Evolutionary conservation across 805 yeast species (phyloP), one percentile per base, ranked within the genome.

Genomic region (Cyberlindnera meyerae): DNA sequence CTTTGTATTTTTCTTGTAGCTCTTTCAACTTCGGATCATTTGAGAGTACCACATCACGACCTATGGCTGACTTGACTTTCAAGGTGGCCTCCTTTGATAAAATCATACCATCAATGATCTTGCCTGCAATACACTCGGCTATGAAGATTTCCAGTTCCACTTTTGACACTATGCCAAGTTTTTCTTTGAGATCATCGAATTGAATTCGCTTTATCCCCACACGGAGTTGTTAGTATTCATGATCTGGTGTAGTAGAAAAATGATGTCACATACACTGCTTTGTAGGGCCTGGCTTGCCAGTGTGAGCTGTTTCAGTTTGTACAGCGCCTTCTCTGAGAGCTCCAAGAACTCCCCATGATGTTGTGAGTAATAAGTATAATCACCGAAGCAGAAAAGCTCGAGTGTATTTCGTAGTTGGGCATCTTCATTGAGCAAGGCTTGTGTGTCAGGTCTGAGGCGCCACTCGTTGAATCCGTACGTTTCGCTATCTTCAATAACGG

Each of bases 381-480:
- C 39, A 1, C 60, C 60, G 36, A 55, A 55, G 37, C 55, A 38
- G 40, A 52, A 55, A 5, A 55, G 34, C 12, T 47, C 45, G 14
- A 54, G 30, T 1, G 60, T 55, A 32, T 43, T 43, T 20, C 27
- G 29, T 11, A 51, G 38, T 21, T 33, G 12, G 5, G 28, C 34
- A 15, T 51, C 39, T 8, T 37, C 31, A 7, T 20, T 13, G 21
- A 33, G 37, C 8, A 39, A 11, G 7, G 17, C 18, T 7, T 13
- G 15, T 13, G 40, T 24, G 5, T 39, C 34, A 0, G 32, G 12
- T 12, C 34, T 25, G 7, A 42, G 27, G 12, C 55, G 44, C 24
- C 51, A 16, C 18, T 52, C 57, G 24, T 50, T 47, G 45, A 44
- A 55, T 1, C 60, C 58, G 28, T 39, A 48, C 0, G 52, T 49